Evolutionary conservation across 495 filamentous ascomycete genomes (phyloP).

Genomic region (Evernia prunastri): DNA sequence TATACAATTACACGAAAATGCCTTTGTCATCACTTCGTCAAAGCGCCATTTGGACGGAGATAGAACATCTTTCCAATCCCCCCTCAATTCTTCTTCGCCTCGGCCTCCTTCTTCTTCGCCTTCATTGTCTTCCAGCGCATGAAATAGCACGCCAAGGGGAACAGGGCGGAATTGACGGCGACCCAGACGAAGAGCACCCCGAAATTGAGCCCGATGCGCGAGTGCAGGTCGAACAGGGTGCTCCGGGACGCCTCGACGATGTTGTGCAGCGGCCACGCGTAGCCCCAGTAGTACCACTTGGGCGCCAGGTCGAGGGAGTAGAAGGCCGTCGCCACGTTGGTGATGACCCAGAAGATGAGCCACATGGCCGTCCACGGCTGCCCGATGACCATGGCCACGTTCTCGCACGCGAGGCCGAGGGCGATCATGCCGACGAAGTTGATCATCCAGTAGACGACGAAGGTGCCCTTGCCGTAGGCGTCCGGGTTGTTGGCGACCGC

Average conservation of each 20-base stretch:
- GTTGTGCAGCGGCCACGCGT: constrained; percentile 66
- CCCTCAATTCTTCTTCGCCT: neutral
- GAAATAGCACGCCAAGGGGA: constrained; percentile 54
- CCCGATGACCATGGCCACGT: constrained; percentile 63
- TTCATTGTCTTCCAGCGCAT: constrained; percentile 52
- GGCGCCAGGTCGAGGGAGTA: constrained; percentile 55
- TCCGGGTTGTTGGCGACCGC: constrained; percentile 44
- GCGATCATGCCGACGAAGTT: constrained; percentile 67
- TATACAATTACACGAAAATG: too few species aligned
- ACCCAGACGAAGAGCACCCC: constrained; percentile 58
- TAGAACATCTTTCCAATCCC: neutral
- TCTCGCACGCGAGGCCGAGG: constrained; percentile 63
- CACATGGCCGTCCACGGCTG: constrained; percentile 62
- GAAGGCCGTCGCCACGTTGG: constrained; percentile 60
- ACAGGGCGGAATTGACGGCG: constrained; percentile 48
- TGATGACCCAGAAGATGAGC: constrained; percentile 73
- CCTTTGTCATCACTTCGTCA: neutral
- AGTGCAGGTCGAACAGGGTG: constrained; percentile 58
- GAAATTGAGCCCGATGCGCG: constrained; percentile 58
- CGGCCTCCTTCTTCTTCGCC: constrained; percentile 25
- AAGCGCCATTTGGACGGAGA: fast-evolving
- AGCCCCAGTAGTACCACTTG: constrained; percentile 59
- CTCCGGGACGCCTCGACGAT: constrained; percentile 58
- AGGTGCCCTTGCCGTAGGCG: constrained; percentile 54
- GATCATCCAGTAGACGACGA: constrained; percentile 69